Conservation (phyloP, 1,284 basidiomycete genomes). For the Grifola frondosa region DNA sequence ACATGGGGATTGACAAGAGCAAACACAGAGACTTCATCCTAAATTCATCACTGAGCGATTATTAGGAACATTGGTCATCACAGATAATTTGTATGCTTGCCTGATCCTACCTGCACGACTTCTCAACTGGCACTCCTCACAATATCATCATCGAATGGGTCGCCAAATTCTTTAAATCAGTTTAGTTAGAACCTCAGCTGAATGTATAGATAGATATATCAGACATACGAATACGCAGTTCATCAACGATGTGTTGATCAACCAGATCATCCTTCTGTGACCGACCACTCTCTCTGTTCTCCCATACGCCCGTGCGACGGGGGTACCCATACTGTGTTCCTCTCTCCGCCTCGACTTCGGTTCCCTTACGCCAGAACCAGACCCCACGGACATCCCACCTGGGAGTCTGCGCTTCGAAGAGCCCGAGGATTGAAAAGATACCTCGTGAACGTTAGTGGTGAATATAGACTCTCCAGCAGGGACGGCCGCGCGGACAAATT, state of each 20-base stretch:
- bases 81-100: no score
- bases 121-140: conserved; percentile 29
- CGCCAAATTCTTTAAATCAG: conserved; percentile 40
- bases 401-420: conserved; percentile 35
- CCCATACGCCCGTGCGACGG: conserved; percentile 16
- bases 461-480: no score
- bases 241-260: conserved; percentile 38
- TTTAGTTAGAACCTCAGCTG: not conserved
- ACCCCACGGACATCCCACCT: conserved; percentile 19
- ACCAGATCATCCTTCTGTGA: conserved; percentile 42
- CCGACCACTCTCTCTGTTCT: conserved; percentile 29
- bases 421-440: no score
- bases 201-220: not conserved
- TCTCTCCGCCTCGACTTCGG: conserved; percentile 44
- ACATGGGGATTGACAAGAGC: no score
- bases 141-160: conserved; percentile 43
- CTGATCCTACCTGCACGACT: no score
- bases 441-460: no score
- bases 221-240: conserved; percentile 38
- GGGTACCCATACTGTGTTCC: no score
- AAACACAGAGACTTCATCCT: no score
- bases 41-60: no score
- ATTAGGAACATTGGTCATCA: no score
- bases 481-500: no score
- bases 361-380: conserved; percentile 30